Evolutionary conservation across 1,284 basidiomycete genomes (phyloP).

Genomic region (Ganoderma resinaceum): DNA sequence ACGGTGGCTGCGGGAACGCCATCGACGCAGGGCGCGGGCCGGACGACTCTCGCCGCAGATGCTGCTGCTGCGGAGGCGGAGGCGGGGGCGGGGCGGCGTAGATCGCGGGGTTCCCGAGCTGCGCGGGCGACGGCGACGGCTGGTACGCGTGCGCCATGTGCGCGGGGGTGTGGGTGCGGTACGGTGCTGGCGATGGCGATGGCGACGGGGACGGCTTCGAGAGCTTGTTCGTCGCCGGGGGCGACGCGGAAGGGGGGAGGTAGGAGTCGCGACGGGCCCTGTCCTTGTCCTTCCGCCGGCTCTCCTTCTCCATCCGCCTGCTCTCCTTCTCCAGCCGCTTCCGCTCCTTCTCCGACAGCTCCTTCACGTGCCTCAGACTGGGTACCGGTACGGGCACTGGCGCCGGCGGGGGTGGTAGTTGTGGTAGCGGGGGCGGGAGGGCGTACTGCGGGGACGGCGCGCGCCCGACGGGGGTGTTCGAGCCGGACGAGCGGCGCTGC

Average conservation of each 20-base stretch:
- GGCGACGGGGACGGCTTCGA: constrained; percentile 15
- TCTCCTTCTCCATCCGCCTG: constrained; percentile 41
- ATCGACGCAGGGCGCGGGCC: constrained; percentile 10
- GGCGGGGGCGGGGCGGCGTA: constrained; percentile 46
- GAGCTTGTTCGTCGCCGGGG: constrained; percentile 15
- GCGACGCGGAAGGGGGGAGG: neutral
- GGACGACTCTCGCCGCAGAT: constrained; percentile 8
- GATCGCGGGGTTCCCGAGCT: constrained; percentile 51
- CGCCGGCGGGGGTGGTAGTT: too few species aligned
- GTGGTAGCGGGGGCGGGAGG: neutral
- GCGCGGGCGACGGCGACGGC: constrained; percentile 53
- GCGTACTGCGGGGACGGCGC: constrained; percentile 10
- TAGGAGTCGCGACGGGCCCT: neutral
- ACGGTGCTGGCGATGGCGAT: constrained; percentile 2
- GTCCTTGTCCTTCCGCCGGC: constrained; percentile 29
- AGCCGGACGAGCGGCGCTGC: constrained; percentile 14
- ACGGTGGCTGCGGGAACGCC: constrained; percentile 17
- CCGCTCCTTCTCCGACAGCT: constrained; percentile 33
- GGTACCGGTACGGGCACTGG: neutral
- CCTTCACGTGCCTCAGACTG: neutral
- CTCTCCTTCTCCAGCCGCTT: constrained; percentile 43
- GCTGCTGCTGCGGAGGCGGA: too few species aligned
- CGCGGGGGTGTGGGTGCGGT: constrained; percentile 24
- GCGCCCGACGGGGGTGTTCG: constrained; percentile 3
- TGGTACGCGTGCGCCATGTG: constrained; percentile 45